phyloP scores from a whole-genome alignment of 345 rosid species.

The Acer negundo region DNA sequence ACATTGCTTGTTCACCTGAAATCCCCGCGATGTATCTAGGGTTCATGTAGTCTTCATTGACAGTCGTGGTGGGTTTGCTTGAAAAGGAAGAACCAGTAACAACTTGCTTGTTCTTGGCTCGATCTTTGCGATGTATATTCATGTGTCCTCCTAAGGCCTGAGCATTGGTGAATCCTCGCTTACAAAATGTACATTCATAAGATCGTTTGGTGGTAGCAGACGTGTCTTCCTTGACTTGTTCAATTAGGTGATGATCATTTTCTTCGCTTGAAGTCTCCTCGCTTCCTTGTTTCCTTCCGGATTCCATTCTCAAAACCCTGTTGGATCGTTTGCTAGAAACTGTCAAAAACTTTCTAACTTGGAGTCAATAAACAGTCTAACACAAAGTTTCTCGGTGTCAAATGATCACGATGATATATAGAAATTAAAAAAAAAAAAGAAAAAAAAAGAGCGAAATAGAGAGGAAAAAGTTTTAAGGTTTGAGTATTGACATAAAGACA shows the following conservation, averaged over 20 bases:
- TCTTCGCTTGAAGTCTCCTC: slow-evolving; percentile 39
- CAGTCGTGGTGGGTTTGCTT: background rate
- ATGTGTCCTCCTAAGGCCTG: slow-evolving; percentile 96
- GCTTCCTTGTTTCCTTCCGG: slow-evolving; percentile 25
- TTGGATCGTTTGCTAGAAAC: background rate
- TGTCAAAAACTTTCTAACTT: background rate
- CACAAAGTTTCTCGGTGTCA: background rate
- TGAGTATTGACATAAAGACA: slow-evolving; percentile 26
- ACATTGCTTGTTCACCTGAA: slow-evolving; percentile 19
- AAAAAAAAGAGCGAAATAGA: slow-evolving; percentile 11
- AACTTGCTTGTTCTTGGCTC: slow-evolving; percentile 41
- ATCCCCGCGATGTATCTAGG: slow-evolving; percentile 21
- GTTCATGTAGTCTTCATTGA: slow-evolving; percentile 23
- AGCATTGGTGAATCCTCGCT: slow-evolving; percentile 84
- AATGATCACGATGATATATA: background rate
- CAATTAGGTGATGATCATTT: slow-evolving; percentile 22
- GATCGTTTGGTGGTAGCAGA: slow-evolving; percentile 28
- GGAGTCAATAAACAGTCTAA: background rate
- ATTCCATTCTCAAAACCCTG: slow-evolving; percentile 31
- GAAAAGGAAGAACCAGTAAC: slow-evolving; percentile 8
- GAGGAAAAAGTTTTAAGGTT: background rate
- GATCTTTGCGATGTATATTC: slow-evolving; percentile 76
- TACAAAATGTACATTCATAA: slow-evolving; percentile 76
- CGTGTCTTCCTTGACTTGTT: slow-evolving; percentile 31
- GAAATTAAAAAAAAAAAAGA: background rate